phyloP scores from a whole-genome alignment of 345 rosid species.

The Lumnitzera racemosa region DNA sequence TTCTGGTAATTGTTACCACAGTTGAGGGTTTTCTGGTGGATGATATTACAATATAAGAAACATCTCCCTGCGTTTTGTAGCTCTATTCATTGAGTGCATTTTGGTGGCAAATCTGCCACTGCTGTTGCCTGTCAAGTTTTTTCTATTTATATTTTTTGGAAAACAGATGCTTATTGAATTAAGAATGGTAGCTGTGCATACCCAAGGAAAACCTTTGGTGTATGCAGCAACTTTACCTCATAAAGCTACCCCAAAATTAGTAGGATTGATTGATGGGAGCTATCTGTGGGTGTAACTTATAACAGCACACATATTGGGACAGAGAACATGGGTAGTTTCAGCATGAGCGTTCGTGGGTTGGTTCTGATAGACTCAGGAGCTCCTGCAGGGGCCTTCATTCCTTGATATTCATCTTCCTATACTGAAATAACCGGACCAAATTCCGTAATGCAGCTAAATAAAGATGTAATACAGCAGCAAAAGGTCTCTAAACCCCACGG shows the following conservation, averaged over 20 bases:
- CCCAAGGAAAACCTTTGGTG: no score
- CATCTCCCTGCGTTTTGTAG: no score
- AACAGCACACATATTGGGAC: conserved; percentile 1
- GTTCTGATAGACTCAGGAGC: conserved; percentile 1
- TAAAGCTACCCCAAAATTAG: no score
- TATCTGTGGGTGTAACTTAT: not conserved
- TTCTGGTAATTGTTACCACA: no score
- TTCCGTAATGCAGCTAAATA: not conserved
- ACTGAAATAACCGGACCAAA: conserved; percentile 1
- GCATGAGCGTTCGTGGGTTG: not conserved
- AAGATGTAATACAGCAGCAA: not conserved
- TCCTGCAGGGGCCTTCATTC: conserved; percentile 1
- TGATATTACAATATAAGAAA: no score
- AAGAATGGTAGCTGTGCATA: no score
- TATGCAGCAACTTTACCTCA: not conserved
- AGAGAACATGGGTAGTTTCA: conserved; percentile 1
- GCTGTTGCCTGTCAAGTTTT: no score
- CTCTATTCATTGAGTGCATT: no score
- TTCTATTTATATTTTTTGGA: no score
- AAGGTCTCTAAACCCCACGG: not conserved
- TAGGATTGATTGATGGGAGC: not conserved
- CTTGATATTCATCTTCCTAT: conserved; percentile 1
- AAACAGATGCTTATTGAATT: no score
- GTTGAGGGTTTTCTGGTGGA: no score
- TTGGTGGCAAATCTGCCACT: no score